phyloP scores from a whole-genome alignment of 441 rosid genomes.

The Manihot esculenta region DNA sequence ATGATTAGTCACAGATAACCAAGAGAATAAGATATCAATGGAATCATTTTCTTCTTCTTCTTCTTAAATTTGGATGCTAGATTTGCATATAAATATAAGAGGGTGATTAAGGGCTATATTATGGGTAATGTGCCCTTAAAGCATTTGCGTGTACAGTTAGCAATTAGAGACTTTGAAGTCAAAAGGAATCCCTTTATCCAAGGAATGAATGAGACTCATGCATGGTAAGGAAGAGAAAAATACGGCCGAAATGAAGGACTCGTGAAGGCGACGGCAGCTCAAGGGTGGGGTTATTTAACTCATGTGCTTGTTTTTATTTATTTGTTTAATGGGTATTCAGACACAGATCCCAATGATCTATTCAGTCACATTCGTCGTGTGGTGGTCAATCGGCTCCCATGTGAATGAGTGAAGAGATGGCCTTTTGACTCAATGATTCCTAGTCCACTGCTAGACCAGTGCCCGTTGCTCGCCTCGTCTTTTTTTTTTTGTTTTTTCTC shows the following conservation, averaged over 20 bases:
- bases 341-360: background rate
- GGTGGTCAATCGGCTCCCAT: conserved; percentile 23
- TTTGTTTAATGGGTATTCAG: too few relatives aligned
- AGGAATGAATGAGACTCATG: conserved; percentile 29
- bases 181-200: conserved; percentile 36
- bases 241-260: conserved; percentile 39
- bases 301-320: conserved; percentile 27
- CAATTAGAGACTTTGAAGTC: conserved; percentile 21
- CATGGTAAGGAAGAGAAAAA: background rate
- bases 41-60: background rate
- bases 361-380: conserved; percentile 10
- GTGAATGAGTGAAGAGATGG: conserved; percentile 27
- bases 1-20: background rate
- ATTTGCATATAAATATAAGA: conserved; percentile 14
- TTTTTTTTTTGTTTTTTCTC: conserved; percentile 16
- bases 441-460: background rate
- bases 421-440: conserved; percentile 18
- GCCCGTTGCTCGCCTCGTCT: conserved; percentile 2
- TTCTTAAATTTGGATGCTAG: background rate
- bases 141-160: conserved; percentile 17
- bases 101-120: conserved; percentile 23
- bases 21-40: too few relatives aligned
- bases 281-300: conserved; percentile 19
- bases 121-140: conserved; percentile 14
- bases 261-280: conserved; percentile 65